phyloP scores from a whole-genome alignment of 495 filamentous ascomycete genomes.

The Massariosphaeria phaeospora region DNA sequence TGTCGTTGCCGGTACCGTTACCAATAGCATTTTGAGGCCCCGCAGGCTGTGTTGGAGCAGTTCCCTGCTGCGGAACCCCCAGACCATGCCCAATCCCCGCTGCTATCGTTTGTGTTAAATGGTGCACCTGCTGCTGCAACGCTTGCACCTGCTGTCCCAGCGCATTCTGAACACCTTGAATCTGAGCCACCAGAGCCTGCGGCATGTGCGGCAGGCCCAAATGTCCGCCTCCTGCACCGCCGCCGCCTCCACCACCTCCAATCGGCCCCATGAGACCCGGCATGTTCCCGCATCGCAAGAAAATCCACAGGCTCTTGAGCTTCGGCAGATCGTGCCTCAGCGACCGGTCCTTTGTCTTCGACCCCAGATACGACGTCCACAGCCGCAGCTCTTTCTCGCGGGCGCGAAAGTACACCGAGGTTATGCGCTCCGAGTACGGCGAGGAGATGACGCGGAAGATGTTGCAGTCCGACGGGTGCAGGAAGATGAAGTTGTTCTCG shows the following conservation, averaged over 20 bases:
- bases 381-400: conserved; percentile 36
- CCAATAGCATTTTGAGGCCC: not conserved
- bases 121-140: conserved; percentile 11
- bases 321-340: conserved; percentile 36
- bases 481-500: conserved; percentile 39
- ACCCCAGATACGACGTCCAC: conserved; percentile 40
- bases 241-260: not conserved
- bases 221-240: no score
- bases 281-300: conserved; percentile 25
- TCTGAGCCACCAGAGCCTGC: not conserved
- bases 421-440: conserved; percentile 24
- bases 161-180: conserved; percentile 9
- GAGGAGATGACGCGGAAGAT: conserved; percentile 39
- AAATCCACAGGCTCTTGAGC: conserved; percentile 36
- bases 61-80: not conserved
- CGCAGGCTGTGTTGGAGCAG: not conserved
- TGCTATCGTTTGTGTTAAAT: not conserved
- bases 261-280: conserved; percentile 12
- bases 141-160: conserved; percentile 7
- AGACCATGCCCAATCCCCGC: not conserved
- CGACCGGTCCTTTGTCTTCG: conserved; percentile 26
- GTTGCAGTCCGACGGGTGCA: conserved; percentile 39
- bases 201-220: no score
- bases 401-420: conserved; percentile 35
- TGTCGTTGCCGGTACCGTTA: not conserved